Percentiles rank a stretch among this genome's conserved stretches.
Conservation (phyloP, 2,329 filamentous ascomycete species). For the Curvularia sp. region DNA sequence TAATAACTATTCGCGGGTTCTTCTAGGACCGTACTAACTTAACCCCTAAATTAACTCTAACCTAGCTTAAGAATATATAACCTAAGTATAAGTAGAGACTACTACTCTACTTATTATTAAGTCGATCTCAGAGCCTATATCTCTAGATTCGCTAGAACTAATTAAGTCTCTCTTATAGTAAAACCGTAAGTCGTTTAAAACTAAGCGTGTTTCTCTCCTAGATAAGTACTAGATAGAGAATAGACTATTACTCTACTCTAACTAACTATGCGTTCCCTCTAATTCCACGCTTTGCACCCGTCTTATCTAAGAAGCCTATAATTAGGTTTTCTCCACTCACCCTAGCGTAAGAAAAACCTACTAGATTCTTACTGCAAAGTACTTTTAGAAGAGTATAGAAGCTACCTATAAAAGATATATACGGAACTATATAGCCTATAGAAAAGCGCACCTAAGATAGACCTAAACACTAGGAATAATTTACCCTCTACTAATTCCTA, state of each 20-base stretch:
- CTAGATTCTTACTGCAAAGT: neutral
- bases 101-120: too few species aligned
- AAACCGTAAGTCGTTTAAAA: too few species aligned
- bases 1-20: neutral
- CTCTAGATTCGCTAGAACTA: too few species aligned
- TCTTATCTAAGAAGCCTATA: neutral
- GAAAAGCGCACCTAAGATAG: neutral
- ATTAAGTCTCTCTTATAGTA: too few species aligned
- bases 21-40: neutral
- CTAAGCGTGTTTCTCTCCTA: too few species aligned
- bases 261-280: too few species aligned
- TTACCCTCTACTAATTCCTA: neutral
- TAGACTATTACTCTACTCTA: too few species aligned
- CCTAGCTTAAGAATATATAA: neutral
- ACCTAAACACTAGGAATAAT: neutral
- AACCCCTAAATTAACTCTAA: neutral
- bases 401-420: neutral
- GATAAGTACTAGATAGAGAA: too few species aligned
- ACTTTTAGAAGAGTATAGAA: neutral
- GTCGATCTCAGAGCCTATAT: too few species aligned
- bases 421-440: neutral
- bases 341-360: neutral
- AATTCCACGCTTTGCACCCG: too few species aligned
- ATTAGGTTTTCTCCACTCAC: neutral
- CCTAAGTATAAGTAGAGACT: too few species aligned